phyloP scores from a whole-genome alignment of 1,284 basidiomycete species.

The Spongiforma sp. region DNA sequence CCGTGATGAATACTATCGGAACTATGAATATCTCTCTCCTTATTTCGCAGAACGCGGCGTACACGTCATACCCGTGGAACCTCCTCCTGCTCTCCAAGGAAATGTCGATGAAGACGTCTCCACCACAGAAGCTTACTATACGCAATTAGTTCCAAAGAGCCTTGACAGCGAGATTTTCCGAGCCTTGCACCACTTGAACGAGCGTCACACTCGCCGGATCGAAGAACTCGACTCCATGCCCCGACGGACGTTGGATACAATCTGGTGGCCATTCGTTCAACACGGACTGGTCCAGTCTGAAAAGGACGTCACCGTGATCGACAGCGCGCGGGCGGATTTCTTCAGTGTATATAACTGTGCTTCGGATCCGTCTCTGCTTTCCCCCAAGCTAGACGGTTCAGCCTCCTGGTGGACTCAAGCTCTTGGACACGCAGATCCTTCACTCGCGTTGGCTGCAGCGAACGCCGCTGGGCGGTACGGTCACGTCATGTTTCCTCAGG shows the following conservation, averaged over 20 bases:
- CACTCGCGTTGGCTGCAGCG: constrained; percentile 87
- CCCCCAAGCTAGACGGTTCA: constrained; percentile 86
- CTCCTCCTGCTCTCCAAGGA: constrained; percentile 62
- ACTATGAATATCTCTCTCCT: constrained; percentile 80
- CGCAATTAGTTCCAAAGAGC: constrained; percentile 44
- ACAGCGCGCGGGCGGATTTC: constrained; percentile 89
- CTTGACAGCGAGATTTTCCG: constrained; percentile 49
- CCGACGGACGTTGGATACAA: constrained; percentile 71
- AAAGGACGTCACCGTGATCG: constrained; percentile 86
- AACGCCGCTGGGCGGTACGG: constrained; percentile 93
- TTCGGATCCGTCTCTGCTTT: constrained; percentile 53
- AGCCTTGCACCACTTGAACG: constrained; percentile 67
- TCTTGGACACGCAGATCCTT: constrained; percentile 83
- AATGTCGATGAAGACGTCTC: constrained; percentile 55
- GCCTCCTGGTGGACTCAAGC: constrained; percentile 99
- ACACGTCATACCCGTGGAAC: constrained; percentile 58
- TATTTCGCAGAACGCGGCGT: constrained; percentile 83
- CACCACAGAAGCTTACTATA: constrained; percentile 77
- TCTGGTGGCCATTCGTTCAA: constrained; percentile 99
- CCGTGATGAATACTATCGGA: constrained; percentile 86
- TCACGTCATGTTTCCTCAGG: constrained; percentile 95
- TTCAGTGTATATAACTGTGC: constrained; percentile 69
- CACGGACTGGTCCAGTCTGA: constrained; percentile 76
- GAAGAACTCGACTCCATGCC: constrained; percentile 81
- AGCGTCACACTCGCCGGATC: constrained; percentile 67